Conservation (phyloP, 1,284 basidiomycete species). For the Mycosarcoma mackinlayi region DNA sequence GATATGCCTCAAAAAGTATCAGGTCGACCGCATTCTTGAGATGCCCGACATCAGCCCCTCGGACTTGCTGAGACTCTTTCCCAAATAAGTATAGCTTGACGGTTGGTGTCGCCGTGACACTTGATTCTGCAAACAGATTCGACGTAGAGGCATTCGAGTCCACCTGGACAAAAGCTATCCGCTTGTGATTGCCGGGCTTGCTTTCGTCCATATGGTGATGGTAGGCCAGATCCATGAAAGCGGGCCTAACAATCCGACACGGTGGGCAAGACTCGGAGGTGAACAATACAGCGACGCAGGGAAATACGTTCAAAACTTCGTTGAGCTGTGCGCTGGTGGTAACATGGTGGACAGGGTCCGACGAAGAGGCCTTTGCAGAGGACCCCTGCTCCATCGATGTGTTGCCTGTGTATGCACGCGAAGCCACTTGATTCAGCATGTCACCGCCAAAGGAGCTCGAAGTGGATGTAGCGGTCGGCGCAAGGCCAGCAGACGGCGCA, state of each 20-base stretch:
- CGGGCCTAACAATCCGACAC: slow-evolving; percentile 76
- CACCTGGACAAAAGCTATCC: slow-evolving; percentile 62
- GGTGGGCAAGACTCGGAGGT: slow-evolving; percentile 76
- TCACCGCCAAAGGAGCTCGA: slow-evolving; percentile 5
- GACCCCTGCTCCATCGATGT: slow-evolving; percentile 66
- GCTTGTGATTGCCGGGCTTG: slow-evolving; percentile 27
- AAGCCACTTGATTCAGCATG: slow-evolving; percentile 71
- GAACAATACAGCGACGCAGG: slow-evolving; percentile 75
- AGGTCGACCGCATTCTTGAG: slow-evolving; percentile 78
- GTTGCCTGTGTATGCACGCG: slow-evolving; percentile 70
- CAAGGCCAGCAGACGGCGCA: slow-evolving; percentile 10
- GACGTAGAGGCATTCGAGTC: slow-evolving; percentile 59
- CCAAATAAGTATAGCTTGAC: slow-evolving; percentile 76
- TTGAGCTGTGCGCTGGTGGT: slow-evolving; percentile 37
- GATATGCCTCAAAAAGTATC: slow-evolving; percentile 75
- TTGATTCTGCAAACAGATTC: slow-evolving; percentile 62
- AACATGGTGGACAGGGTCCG: slow-evolving; percentile 69
- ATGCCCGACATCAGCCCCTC: slow-evolving; percentile 78
- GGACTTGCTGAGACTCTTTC: slow-evolving; percentile 72
- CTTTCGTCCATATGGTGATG: slow-evolving; percentile 69
- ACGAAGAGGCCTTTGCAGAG: slow-evolving; percentile 75
- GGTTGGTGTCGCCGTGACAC: slow-evolving; percentile 82
- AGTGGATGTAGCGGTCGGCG: neutral
- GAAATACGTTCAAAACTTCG: slow-evolving; percentile 66
- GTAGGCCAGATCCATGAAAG: slow-evolving; percentile 74